Conservation (phyloP, 208 protist genomes). For the Trypanosomatidae sp. region DNA sequence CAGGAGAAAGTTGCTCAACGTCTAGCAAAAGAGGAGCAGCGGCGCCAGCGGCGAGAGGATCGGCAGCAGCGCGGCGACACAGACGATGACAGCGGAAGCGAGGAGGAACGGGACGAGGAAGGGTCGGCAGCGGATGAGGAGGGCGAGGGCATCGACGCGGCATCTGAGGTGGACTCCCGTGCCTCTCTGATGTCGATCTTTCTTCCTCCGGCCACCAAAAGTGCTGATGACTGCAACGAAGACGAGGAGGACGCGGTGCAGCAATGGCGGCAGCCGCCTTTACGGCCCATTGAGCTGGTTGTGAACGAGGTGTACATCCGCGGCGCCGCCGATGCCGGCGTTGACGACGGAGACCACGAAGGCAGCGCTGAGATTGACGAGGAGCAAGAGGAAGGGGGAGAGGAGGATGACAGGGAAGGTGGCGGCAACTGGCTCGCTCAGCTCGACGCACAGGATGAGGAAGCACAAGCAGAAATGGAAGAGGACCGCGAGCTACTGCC, state of each 20-base stretch:
- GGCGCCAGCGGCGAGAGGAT: conserved; percentile 26
- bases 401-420: conserved; percentile 21
- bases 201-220: neutral
- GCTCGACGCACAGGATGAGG: conserved; percentile 22
- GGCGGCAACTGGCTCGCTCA: conserved; percentile 17
- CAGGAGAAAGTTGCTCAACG: conserved; percentile 20
- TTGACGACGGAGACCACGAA: conserved; percentile 23
- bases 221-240: conserved; percentile 5
- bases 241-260: conserved; percentile 15
- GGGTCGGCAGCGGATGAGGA: conserved; percentile 3
- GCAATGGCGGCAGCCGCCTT: neutral
- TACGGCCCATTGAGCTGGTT: conserved; percentile 11
- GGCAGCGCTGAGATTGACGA: conserved; percentile 34
- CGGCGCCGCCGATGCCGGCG: conserved; percentile 37
- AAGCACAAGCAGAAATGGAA: conserved; percentile 14
- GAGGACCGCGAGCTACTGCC: conserved; percentile 27
- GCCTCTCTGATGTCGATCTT: conserved; percentile 15
- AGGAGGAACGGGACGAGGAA: conserved; percentile 5
- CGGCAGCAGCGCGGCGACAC: conserved; percentile 15
- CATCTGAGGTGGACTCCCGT: neutral
- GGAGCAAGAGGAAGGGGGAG: conserved; percentile 46
- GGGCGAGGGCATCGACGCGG: neutral
- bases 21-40: conserved; percentile 29
- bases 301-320: conserved; percentile 42
- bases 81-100: conserved; percentile 19